Evolutionary conservation across 2,329 filamentous ascomycete species (phyloP).

Genomic region (Xylariaceae sp.): DNA sequence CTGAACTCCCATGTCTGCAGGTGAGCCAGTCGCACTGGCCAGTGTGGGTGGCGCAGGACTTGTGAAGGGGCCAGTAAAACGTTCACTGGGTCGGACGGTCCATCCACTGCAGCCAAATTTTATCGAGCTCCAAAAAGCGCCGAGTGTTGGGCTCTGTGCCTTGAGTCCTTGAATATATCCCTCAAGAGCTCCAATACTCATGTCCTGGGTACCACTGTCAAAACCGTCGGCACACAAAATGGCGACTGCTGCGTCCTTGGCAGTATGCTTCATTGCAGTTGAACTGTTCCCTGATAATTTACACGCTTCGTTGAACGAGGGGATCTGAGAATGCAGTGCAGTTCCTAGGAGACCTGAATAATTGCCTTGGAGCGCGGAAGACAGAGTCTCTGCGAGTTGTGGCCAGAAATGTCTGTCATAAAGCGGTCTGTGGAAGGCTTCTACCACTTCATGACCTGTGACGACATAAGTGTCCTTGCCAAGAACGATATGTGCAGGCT

Average conservation of each 20-base stretch:
- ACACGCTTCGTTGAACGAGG: not conserved
- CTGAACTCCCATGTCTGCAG: not conserved
- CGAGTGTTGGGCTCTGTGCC: slow-evolving; percentile 27
- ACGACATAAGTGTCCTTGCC: slow-evolving; percentile 23
- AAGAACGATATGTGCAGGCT: slow-evolving; percentile 21
- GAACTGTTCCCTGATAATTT: not conserved
- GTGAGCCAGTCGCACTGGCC: not conserved
- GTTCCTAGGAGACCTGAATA: slow-evolving; percentile 12
- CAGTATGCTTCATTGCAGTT: not conserved
- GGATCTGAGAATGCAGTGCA: slow-evolving; percentile 3
- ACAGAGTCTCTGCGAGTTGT: slow-evolving; percentile 12
- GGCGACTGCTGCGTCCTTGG: slow-evolving; percentile 5
- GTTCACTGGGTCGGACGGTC: slow-evolving; percentile 33
- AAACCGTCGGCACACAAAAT: slow-evolving; percentile 31
- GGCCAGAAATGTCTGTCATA: slow-evolving; percentile 21
- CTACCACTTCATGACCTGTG: slow-evolving; percentile 27
- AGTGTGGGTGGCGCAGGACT: slow-evolving; percentile 10
- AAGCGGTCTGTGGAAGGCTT: slow-evolving; percentile 22
- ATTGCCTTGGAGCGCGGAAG: slow-evolving; percentile 26
- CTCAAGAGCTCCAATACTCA: slow-evolving; percentile 21
- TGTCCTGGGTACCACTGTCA: slow-evolving; percentile 6
- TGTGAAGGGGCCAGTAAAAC: slow-evolving; percentile 31
- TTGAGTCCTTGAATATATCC: slow-evolving; percentile 25
- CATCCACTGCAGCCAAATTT: slow-evolving; percentile 37
- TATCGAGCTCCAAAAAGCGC: slow-evolving; percentile 30